phyloP scores from a whole-genome alignment of 164 flowering plant genomes.

The Houttuynia cordata region DNA sequence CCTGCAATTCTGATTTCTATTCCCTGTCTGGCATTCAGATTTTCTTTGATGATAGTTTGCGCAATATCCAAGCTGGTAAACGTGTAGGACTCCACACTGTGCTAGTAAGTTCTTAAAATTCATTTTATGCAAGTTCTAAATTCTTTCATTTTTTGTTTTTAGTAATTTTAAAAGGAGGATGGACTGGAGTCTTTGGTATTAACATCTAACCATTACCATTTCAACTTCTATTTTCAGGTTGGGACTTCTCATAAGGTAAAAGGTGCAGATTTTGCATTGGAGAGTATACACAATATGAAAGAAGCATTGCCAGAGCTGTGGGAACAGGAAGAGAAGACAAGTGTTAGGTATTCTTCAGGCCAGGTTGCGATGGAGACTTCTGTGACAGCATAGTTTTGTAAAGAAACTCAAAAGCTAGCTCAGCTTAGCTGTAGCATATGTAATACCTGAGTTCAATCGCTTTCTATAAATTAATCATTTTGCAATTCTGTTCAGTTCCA shows the following conservation, averaged over 20 bases:
- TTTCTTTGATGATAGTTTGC: constrained; percentile 89
- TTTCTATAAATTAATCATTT: neutral
- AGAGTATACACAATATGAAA: constrained; percentile 83
- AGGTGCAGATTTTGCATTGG: constrained; percentile 81
- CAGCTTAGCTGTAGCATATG: neutral
- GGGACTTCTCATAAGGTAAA: constrained; percentile 53
- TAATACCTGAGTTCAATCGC: neutral
- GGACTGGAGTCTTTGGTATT: neutral
- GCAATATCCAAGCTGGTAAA: constrained; percentile 71
- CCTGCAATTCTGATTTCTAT: neutral
- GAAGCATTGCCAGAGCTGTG: constrained; percentile 91
- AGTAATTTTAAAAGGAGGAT: neutral
- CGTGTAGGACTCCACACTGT: constrained; percentile 70
- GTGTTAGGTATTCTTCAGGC: constrained; percentile 25
- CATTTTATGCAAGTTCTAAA: neutral
- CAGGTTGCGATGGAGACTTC: constrained; percentile 51
- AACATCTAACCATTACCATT: neutral
- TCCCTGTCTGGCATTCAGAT: constrained; percentile 35
- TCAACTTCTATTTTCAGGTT: constrained; percentile 31
- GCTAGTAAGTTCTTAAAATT: constrained; percentile 42
- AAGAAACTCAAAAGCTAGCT: neutral
- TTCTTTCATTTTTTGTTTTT: neutral
- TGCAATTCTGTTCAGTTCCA: neutral
- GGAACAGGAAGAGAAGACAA: constrained; percentile 47
- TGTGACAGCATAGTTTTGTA: constrained; percentile 45